Percentiles rank a stretch among this genome's conserved stretches.
phyloP scores from a whole-genome alignment of 2,329 filamentous ascomycete species.

The Penicillium rolfsii region DNA sequence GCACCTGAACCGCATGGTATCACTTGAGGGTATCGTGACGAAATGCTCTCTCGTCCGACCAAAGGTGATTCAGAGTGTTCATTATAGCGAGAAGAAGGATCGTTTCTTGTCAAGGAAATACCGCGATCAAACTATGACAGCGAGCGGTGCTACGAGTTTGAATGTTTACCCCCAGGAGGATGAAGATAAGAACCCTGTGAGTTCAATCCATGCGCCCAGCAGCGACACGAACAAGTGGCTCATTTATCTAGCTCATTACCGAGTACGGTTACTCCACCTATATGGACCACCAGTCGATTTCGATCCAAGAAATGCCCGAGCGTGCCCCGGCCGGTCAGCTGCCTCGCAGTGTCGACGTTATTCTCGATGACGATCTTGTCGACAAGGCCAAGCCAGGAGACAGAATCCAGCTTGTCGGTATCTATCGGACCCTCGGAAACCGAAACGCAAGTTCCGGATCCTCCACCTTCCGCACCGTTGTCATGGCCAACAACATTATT shows the following conservation, averaged over 20 bases:
- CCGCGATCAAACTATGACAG: constrained; percentile 94
- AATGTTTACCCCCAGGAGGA: constrained; percentile 95
- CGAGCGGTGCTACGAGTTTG: constrained; percentile 80
- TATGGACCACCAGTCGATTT: constrained; percentile 94
- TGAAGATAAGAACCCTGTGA: constrained; percentile 80
- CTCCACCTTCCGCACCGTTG: constrained; percentile 89
- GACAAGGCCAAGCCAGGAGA: constrained; percentile 95
- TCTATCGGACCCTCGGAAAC: constrained; percentile 92
- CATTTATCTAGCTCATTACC: constrained; percentile 66
- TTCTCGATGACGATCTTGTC: constrained; percentile 94
- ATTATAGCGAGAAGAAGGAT: constrained; percentile 86
- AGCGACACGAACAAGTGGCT: neutral
- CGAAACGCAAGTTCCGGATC: constrained; percentile 88
- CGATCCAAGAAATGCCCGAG: constrained; percentile 99
- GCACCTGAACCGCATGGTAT: constrained; percentile 95
- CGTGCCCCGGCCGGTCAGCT: constrained; percentile 92
- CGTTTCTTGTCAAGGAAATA: constrained; percentile 91
- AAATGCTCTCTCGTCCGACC: constrained; percentile 93
- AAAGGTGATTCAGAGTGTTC: constrained; percentile 97
- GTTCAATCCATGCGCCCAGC: neutral
- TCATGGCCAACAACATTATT: constrained; percentile 93
- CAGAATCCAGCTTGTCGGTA: constrained; percentile 93
- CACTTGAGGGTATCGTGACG: constrained; percentile 95
- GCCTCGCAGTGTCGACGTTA: constrained; percentile 92
- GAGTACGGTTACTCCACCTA: constrained; percentile 97